These are phyloP conservation scores for Annulohypoxylon moriforme DNA, from an alignment of 495 filamentous ascomycete species.

Conservation along the genomic window DNA sequence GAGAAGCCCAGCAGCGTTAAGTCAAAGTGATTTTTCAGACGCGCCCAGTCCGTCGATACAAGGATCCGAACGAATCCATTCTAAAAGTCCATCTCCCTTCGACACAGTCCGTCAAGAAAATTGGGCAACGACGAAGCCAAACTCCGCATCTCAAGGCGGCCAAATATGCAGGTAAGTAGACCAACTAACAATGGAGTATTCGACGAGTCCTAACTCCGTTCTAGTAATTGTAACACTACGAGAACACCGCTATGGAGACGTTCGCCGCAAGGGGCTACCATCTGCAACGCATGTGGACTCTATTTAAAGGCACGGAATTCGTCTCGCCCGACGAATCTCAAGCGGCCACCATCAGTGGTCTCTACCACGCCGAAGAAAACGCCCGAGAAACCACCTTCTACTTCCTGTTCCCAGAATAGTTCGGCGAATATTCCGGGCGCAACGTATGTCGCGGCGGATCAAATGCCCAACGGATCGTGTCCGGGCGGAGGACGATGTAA, in stretches of 20 bases:
- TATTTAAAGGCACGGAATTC: conserved; percentile 95
- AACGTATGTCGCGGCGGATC: conserved; percentile 82
- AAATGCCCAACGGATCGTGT: conserved; percentile 82
- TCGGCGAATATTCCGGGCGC: conserved; percentile 65
- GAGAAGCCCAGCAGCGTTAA: conserved; percentile 45
- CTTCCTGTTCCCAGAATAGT: conserved; percentile 46
- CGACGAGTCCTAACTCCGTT: conserved; percentile 20
- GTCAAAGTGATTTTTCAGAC: conserved; percentile 45
- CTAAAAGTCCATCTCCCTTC: conserved; percentile 50
- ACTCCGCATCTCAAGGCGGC: conserved; percentile 49
- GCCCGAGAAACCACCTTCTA: conserved; percentile 50
- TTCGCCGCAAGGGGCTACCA: conserved; percentile 90
- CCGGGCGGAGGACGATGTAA: conserved; percentile 96
- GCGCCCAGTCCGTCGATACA: conserved; percentile 46
- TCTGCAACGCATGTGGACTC: conserved; percentile 97
- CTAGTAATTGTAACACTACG: conserved; percentile 93
- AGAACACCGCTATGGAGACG: conserved; percentile 94
- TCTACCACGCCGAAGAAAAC: conserved; percentile 52
- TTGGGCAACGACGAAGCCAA: conserved; percentile 26
- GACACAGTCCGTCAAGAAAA: conserved; percentile 42
- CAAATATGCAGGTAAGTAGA: conserved; percentile 66
- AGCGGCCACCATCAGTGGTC: conserved; percentile 67
- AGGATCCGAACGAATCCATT: conserved; percentile 46
- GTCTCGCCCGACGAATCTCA: conserved; percentile 87
- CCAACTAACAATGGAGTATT: neutral